Evolutionary conservation across 2,329 filamentous ascomycete genomes (phyloP).

Genomic region (Hysterium pulicare): DNA sequence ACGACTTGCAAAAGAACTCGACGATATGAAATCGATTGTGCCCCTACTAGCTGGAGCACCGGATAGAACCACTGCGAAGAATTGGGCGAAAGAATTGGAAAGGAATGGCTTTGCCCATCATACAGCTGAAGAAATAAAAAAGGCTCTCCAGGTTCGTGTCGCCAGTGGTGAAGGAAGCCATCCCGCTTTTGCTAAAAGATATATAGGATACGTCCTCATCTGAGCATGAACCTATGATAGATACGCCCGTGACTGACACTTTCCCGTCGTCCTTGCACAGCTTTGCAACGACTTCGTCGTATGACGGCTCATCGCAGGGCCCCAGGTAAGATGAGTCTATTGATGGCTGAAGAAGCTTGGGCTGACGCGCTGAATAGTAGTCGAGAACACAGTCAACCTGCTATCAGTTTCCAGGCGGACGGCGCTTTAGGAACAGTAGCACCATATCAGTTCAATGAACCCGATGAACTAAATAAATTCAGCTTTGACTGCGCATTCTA

Average conservation of each 20-base stretch:
- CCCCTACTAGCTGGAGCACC: slow-evolving; percentile 33
- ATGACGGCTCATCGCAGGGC: slow-evolving; percentile 31
- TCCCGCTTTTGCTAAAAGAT: too few relatives aligned
- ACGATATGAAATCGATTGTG: slow-evolving; percentile 38
- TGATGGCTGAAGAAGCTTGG: slow-evolving; percentile 1
- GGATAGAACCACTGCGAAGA: slow-evolving; percentile 32
- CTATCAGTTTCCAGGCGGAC: slow-evolving; percentile 22
- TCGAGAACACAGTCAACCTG: slow-evolving; percentile 31
- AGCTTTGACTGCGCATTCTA: slow-evolving; percentile 34
- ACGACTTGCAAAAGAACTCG: slow-evolving; percentile 35
- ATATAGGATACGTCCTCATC: too few relatives aligned
- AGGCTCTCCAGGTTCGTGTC: slow-evolving; percentile 30
- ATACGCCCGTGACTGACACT: too few relatives aligned
- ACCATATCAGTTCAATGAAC: slow-evolving; percentile 19
- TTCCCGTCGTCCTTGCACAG: too few relatives aligned
- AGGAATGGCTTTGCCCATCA: slow-evolving; percentile 38
- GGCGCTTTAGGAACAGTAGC: slow-evolving; percentile 16
- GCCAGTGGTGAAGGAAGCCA: not conserved
- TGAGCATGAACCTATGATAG: too few relatives aligned
- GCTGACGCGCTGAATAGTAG: slow-evolving; percentile 24
- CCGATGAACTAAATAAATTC: slow-evolving; percentile 25
- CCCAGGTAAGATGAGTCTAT: slow-evolving; percentile 23
- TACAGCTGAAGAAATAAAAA: slow-evolving; percentile 35
- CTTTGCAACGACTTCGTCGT: slow-evolving; percentile 29
- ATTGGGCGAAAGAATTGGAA: slow-evolving; percentile 34